Evolutionary conservation across 2,329 filamentous ascomycete species (phyloP), one percentile per base, ranked within the genome.

Genomic region (Teratosphaeriaceae sp.): DNA sequence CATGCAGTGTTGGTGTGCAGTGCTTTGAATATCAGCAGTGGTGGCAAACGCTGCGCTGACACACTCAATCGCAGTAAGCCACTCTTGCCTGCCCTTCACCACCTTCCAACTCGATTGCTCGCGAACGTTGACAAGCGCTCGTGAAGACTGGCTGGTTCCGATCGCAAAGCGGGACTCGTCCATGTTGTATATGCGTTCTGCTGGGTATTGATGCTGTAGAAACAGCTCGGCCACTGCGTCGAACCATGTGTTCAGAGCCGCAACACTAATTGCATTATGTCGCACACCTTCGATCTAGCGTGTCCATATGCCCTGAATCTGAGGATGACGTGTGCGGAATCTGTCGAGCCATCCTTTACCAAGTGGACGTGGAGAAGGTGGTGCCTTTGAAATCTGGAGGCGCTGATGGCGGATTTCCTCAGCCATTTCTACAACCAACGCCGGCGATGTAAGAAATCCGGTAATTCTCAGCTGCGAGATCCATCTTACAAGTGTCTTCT

Each of bases 81-180:
- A 48, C 45, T 44, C 31, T 40, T 47, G 33, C 22, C 47, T 20
- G 26, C 41, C 33, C 5, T 19, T 8, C 8, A 46, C 26, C 4
- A 26, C 18, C 38, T 49, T 47, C 44, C 21, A 49, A 26, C 41
- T 49, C 5, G 19, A 27, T 9, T 16, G 16, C 12, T 48, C 42
- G 8, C 39, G 45, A n/a, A 48, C 24, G 20, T 43, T 45, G n/a
- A 43, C 31, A 13, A 48, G 24, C 6, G 16, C 42, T 40, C 45
- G 38, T 26, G 34, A 48, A 31, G 33, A 42, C 29, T 45, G 38
- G 30, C 38, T 45, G 2, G 22, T 16, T 21, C 47, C 24, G 26
- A 52, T 26, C 13, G 49, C 20, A 38, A 52, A 46, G 29, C 44
- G 45, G 23, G 47, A 50, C 36, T 52, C 36, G 35, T 52, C 45